A percentile compares a stretch with the other conserved stretches of the same genome.
Evolutionary conservation across 139 green algal species (phyloP).

Genomic region (Picochlorum costavermella): DNA sequence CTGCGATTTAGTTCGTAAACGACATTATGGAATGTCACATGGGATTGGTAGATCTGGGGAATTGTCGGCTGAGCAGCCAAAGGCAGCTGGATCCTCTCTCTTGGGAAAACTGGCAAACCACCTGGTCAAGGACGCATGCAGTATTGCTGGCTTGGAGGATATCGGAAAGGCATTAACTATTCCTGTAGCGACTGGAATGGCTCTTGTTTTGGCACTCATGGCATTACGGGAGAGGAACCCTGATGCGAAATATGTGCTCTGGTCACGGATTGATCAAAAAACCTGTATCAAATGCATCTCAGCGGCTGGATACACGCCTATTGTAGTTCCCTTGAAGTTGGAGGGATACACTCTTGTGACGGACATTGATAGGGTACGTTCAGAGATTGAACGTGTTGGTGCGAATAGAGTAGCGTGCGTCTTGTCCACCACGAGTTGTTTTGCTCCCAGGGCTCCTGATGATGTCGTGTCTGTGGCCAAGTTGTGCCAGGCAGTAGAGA

Average conservation of each 20-base stretch:
- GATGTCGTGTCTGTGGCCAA: slow-evolving; percentile 61
- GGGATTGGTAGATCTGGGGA: slow-evolving; percentile 87
- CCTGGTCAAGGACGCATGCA: slow-evolving; percentile 70
- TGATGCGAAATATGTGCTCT: slow-evolving; percentile 69
- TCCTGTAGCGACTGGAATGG: slow-evolving; percentile 88
- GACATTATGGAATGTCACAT: slow-evolving; percentile 79
- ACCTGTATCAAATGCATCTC: slow-evolving; percentile 91
- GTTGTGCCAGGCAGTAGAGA: slow-evolving; percentile 48
- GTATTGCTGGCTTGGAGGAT: slow-evolving; percentile 46
- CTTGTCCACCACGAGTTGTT: slow-evolving; percentile 90
- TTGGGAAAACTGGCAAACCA: slow-evolving; percentile 62
- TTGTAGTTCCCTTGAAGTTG: slow-evolving; percentile 53
- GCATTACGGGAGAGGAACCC: slow-evolving; percentile 36
- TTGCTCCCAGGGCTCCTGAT: slow-evolving; percentile 75
- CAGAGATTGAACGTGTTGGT: slow-evolving; percentile 33
- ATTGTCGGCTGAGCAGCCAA: slow-evolving; percentile 91
- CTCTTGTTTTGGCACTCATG: slow-evolving; percentile 67
- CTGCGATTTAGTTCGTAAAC: slow-evolving; percentile 57
- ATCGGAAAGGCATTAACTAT: slow-evolving; percentile 64
- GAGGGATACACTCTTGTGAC: slow-evolving; percentile 72
- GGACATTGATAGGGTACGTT: slow-evolving; percentile 54
- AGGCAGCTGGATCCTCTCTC: slow-evolving; percentile 87
- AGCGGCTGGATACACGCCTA: slow-evolving; percentile 53
- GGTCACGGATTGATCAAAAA: slow-evolving; percentile 96
- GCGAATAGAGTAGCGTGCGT: slow-evolving; percentile 47